A percentile compares a stretch with the other conserved stretches of the same genome.
phyloP scores from a whole-genome alignment of 176 grass and related monocot species.

The Zoysia pacifica region DNA sequence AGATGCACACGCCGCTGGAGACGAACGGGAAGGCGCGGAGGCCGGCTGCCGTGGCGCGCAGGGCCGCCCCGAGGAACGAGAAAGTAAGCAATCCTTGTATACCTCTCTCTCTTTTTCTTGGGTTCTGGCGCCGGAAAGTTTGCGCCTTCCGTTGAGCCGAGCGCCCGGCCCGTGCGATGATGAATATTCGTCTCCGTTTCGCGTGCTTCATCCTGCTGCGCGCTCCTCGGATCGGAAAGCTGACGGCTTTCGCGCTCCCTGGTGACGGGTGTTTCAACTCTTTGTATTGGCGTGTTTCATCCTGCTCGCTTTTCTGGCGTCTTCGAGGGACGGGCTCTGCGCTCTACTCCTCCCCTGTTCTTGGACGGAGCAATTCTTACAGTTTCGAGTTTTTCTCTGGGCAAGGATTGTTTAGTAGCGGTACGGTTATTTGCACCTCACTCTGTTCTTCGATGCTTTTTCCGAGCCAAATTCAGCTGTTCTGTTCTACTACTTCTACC shows the following conservation, averaged over 20 bases:
- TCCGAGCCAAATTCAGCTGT: slow-evolving; percentile 9
- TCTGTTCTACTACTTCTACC: slow-evolving; percentile 3
- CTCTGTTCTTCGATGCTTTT: slow-evolving; percentile 34
- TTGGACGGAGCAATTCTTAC: slow-evolving; percentile 1
- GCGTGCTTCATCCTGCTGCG: background rate
- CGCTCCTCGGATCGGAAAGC: slow-evolving; percentile 37
- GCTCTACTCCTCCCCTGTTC: background rate
- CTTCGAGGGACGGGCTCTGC: slow-evolving; percentile 9
- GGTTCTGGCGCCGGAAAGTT: slow-evolving; percentile 42
- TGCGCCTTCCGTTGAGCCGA: slow-evolving; percentile 53
- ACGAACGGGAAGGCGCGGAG: slow-evolving; percentile 34
- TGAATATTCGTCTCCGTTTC: slow-evolving; percentile 31
- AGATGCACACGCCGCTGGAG: slow-evolving; percentile 41
- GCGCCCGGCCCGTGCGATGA: slow-evolving; percentile 38
- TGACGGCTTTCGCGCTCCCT: slow-evolving; percentile 36
- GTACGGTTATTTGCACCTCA: background rate
- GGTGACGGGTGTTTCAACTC: slow-evolving; percentile 13
- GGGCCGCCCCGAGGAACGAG: slow-evolving; percentile 51
- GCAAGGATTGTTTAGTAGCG: background rate
- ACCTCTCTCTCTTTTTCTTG: slow-evolving; percentile 27
- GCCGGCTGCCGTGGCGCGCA: slow-evolving; percentile 30
- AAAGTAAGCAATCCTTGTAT: slow-evolving; percentile 60
- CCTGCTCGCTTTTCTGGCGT: slow-evolving; percentile 26
- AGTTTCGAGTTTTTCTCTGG: slow-evolving; percentile 10
- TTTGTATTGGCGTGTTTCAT: slow-evolving; percentile 16